Conservation (phyloP, 2,329 filamentous ascomycete genomes). For the Ascosphaera aggregata region DNA sequence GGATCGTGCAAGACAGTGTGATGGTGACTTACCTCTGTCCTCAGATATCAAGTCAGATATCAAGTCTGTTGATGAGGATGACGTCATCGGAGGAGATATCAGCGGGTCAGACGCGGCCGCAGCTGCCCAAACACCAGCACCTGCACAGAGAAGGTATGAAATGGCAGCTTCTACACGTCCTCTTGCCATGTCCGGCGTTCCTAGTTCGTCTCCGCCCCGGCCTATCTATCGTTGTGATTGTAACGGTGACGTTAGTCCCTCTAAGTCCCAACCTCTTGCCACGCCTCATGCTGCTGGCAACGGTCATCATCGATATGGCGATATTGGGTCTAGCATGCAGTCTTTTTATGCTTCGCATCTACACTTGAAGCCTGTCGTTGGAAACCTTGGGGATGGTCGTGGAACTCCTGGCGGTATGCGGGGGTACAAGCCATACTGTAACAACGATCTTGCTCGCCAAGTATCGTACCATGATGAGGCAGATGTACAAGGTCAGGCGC, state of each 20-base stretch:
- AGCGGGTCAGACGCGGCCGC: background rate
- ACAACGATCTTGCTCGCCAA: slow-evolving; percentile 12
- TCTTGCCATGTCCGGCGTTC: background rate
- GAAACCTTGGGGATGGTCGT: background rate
- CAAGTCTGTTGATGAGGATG: background rate
- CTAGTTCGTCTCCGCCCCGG: background rate
- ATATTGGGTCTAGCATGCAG: background rate
- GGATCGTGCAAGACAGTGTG: background rate
- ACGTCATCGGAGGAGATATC: background rate
- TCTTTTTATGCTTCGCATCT: background rate
- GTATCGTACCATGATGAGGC: slow-evolving; percentile 5
- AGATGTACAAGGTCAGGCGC: slow-evolving; percentile 5
- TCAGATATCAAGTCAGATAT: background rate
- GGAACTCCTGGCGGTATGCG: background rate
- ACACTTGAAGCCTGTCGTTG: background rate
- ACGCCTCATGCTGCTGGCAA: background rate
- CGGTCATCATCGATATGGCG: background rate
- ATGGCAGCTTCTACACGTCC: background rate
- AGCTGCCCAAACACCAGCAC: background rate
- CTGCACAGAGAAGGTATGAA: background rate
- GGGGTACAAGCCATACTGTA: slow-evolving; percentile 13
- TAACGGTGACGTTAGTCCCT: background rate
- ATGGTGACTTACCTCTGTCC: background rate
- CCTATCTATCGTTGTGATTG: background rate
- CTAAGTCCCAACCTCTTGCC: background rate